Evolutionary conservation across 2,329 filamentous ascomycete species (phyloP).

Genomic region (Neurospora crassa): DNA sequence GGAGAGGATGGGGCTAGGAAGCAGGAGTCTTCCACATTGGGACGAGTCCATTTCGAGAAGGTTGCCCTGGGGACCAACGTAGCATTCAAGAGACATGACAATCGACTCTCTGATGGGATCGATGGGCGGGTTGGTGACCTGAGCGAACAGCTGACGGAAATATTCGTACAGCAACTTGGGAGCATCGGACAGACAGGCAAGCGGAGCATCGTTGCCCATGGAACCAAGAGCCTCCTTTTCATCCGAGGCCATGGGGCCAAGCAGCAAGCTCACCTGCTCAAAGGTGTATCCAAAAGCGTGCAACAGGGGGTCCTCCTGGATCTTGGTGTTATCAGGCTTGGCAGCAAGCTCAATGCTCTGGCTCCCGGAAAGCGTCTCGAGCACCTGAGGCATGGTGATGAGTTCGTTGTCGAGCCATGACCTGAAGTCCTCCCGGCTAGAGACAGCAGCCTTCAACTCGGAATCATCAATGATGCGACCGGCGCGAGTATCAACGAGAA

Average conservation of each 20-base stretch:
- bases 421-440: constrained; percentile 80
- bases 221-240: constrained; percentile 95
- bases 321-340: constrained; percentile 55
- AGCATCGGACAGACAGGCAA: constrained; percentile 83
- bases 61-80: constrained; percentile 92
- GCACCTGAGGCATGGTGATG: constrained; percentile 67
- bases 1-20: constrained; percentile 82
- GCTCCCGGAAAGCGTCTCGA: constrained; percentile 51
- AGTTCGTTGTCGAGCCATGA: constrained; percentile 81
- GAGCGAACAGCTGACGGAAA: constrained; percentile 94
- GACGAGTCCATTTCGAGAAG: constrained; percentile 85
- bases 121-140: constrained; percentile 96
- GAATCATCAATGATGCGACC: constrained; percentile 91
- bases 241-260: constrained; percentile 93
- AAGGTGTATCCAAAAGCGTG: constrained; percentile 90
- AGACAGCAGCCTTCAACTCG: constrained; percentile 81
- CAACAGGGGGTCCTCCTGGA: constrained; percentile 78
- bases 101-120: constrained; percentile 95
- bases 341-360: constrained; percentile 52
- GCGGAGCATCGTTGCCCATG: constrained; percentile 93
- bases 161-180: constrained; percentile 89
- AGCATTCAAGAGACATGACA: constrained; percentile 96
- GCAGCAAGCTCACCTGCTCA: constrained; percentile 84
- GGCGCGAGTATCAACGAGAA: constrained; percentile 80
- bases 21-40: constrained; percentile 76